phyloP scores from a whole-genome alignment of 2,329 filamentous ascomycete genomes.

The Graphilbum sp. region DNA sequence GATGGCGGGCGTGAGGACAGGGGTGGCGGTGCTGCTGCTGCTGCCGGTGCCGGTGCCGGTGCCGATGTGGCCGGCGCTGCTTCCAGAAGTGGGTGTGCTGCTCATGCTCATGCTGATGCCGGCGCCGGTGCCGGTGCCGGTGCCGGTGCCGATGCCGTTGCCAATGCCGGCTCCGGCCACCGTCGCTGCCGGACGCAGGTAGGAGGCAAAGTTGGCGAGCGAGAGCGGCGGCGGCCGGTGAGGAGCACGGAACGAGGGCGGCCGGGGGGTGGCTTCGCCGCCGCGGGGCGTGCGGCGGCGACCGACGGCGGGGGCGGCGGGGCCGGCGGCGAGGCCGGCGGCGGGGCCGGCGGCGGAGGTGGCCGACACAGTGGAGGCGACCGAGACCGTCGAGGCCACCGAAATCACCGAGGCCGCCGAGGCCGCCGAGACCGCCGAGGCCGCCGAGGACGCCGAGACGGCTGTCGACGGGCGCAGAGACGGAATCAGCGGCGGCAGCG shows the following conservation, averaged over 20 bases:
- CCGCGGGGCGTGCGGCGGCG: neutral
- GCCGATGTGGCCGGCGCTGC: slow-evolving; percentile 1
- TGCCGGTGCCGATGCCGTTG: too few species aligned
- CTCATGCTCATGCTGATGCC: neutral
- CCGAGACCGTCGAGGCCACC: too few species aligned
- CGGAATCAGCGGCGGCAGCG: neutral
- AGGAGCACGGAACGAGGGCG: slow-evolving; percentile 13
- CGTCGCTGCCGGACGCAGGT: neutral
- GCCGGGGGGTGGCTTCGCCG: slow-evolving; percentile 12
- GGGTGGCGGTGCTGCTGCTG: too few species aligned
- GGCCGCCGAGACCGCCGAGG: neutral
- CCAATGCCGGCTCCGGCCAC: too few species aligned
- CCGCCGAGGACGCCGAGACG: neutral
- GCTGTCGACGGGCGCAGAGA: neutral
- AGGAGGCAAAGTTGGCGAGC: slow-evolving; percentile 9
- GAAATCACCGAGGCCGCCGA: too few species aligned
- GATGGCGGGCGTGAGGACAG: slow-evolving; percentile 1
- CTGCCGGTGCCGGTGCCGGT: too few species aligned
- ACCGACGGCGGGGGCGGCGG: neutral
- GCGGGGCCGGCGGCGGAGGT: neutral
- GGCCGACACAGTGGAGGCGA: neutral
- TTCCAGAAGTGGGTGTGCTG: neutral
- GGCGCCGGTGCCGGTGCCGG: too few species aligned
- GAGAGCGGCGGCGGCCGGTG: slow-evolving; percentile 7
- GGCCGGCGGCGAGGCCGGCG: neutral